Evolutionary conservation across 805 yeast genomes (phyloP), one percentile per base, ranked within the genome.

Genomic region (Hanseniaspora thailandica): DNA sequence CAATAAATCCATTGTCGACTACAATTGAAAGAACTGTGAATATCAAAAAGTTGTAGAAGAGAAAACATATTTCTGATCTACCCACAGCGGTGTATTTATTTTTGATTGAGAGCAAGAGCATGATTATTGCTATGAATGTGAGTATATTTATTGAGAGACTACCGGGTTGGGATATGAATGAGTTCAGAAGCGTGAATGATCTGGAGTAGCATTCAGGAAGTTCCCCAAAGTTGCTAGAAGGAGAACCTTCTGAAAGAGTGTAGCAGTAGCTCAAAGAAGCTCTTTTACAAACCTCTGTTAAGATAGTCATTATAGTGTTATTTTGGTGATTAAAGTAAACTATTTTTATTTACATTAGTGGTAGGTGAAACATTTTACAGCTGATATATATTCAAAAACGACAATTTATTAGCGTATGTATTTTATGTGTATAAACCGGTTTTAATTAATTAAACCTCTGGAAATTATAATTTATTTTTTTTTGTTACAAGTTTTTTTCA

Each of bases 11-110:
- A 58, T 94, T 81, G 62, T 90, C 96, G 4, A 87, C 94, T 22
- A 90, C 76, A 46, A 90, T 71, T 2, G 89, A 75, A 56, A 82
- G 69, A 15, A 84, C 74, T 5, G 79, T 74, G 57, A 84, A 73
- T 1, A 77, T 71, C 31, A 82, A 70, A 57, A 75, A 73, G 40
- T 78, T 61, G 66, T 82, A 80, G 66, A 81, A 82, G 62, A 85
- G 82, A 59, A 76, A 78, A 52, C 86, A 67, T 81, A 88, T 84
- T 63, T 93, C 98, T 12, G 80, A 73, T 56, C 97, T 75, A 4
- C 97, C 97, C 55, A 93, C 89, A 12, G 97, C 97, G 0, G 98
- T 93, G 64, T 86, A 89, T 71, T 90, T 87, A 55, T 82, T 72
- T 63, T 89, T 74, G 43, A 89, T 82, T 71, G 81, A 85, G 12